Base-by-base conservation (phyloP, 495 filamentous ascomycete genomes). In the Lindgomyces ingoldianus region DNA sequence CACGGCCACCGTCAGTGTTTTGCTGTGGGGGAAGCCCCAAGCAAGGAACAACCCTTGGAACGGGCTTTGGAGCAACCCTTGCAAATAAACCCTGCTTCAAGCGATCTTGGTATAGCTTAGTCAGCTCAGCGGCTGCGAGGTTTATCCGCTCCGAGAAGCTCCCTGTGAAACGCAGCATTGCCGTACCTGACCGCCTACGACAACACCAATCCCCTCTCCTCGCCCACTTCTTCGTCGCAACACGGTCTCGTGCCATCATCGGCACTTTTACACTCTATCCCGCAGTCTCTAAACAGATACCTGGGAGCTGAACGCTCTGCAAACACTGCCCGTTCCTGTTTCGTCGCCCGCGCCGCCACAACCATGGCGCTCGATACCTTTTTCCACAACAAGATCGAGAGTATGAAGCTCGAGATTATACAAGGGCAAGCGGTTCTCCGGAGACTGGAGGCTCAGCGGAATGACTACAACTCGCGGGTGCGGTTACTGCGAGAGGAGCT, bases 311-410 rank as follows among this genome's bases (percentile, higher is more conserved):
- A 39, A 21, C 27, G 14, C 52, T 33, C 12, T 30, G 30, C 33
- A 55, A 14, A 41, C 46, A 30, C 45, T 18, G n/a, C 24, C 52
- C 64, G 24, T n/a, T 51, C 21, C n/a, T 39, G 29, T 8, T 39
- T 14, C 33, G 33, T 14, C 24, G 10, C 44, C 16, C 54, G 19
- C 57, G 29, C 53, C 64, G 46, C 70, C 51, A 67, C 71, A 60
- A 84, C 67, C 72, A 98, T 98, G 94, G 91, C 93, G 83, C 89
- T 99, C 79, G 94, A 98, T 78, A 96, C 89, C 78, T 99, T 96
- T 79, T 99, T 93, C 77, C 90, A 91, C 81, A 97, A 98, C 79
- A 99, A 99, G 84, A 96, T 99, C 78, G 94, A 99, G 89, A 86
- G 88, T 75, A 95, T 97, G 89, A 96, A 98, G 85, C 91, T 98